Conservation (phyloP, 768 basidiomycete species). For the Rhodocollybia butyracea region DNA sequence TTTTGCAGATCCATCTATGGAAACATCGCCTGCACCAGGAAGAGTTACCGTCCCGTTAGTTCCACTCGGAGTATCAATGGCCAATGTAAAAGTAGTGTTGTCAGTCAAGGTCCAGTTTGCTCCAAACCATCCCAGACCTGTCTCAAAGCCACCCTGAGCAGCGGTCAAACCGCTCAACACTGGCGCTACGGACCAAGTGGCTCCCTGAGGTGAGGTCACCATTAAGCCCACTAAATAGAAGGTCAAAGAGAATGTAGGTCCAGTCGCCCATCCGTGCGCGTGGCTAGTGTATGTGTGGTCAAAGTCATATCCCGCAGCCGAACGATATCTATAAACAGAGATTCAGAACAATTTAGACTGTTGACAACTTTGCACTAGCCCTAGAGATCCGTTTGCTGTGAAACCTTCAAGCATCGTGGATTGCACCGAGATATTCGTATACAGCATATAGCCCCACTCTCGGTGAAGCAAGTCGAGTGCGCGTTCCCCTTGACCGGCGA, state of each 20-base stretch:
- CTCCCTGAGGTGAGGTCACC: slow-evolving; percentile 37
- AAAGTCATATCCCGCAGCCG: slow-evolving; percentile 42
- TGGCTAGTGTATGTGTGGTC: slow-evolving; percentile 46
- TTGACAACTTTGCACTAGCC: slow-evolving; percentile 15
- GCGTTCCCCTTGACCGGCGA: slow-evolving; percentile 39
- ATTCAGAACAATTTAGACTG: neutral
- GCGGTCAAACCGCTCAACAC: slow-evolving; percentile 36
- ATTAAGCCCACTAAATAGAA: slow-evolving; percentile 45
- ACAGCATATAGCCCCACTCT: slow-evolving; percentile 52
- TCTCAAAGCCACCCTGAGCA: slow-evolving; percentile 45
- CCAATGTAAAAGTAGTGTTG: slow-evolving; percentile 16
- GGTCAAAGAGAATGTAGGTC: slow-evolving; percentile 45
- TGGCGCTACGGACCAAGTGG: slow-evolving; percentile 40
- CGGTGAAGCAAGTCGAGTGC: slow-evolving; percentile 43
- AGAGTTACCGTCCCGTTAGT: slow-evolving; percentile 25
- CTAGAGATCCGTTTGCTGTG: slow-evolving; percentile 7
- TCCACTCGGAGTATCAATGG: slow-evolving; percentile 21
- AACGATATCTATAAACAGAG: slow-evolving; percentile 32
- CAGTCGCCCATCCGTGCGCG: slow-evolving; percentile 47
- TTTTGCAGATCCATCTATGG: slow-evolving; percentile 12
- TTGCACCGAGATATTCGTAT: slow-evolving; percentile 37
- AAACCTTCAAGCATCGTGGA: slow-evolving; percentile 41
- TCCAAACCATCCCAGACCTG: slow-evolving; percentile 42
- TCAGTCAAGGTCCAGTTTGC: slow-evolving; percentile 31
- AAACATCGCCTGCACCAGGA: slow-evolving; percentile 21